Evolutionary conservation across 768 basidiomycete genomes (phyloP).

Genomic region (Dacryopinax spathularia): DNA sequence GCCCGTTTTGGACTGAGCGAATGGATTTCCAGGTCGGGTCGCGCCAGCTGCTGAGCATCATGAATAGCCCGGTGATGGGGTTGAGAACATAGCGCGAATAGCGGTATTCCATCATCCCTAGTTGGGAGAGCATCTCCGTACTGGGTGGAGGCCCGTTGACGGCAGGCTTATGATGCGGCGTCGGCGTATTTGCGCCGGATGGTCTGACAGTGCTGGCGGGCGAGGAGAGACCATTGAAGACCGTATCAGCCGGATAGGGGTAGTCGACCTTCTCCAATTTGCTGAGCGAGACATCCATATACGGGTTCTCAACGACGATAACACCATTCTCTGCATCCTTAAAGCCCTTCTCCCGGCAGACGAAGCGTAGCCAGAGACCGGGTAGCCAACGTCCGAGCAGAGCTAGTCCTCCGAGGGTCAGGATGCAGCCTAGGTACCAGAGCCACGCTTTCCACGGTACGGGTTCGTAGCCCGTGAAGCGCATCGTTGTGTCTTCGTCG

Average conservation of each 20-base stretch:
- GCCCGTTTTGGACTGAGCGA: slow-evolving; percentile 48
- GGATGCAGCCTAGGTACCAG: slow-evolving; percentile 57
- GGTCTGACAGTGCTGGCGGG: slow-evolving; percentile 7
- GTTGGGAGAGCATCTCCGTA: slow-evolving; percentile 31
- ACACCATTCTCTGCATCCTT: slow-evolving; percentile 53
- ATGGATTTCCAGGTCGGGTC: slow-evolving; percentile 58
- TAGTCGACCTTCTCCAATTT: slow-evolving; percentile 54
- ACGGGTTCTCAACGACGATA: slow-evolving; percentile 81
- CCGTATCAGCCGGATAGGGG: slow-evolving; percentile 64
- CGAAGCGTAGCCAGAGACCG: slow-evolving; percentile 76
- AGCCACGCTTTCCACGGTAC: slow-evolving; percentile 43
- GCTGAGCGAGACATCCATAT: slow-evolving; percentile 67
- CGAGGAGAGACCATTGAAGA: slow-evolving; percentile 37
- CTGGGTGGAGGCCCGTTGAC: slow-evolving; percentile 14
- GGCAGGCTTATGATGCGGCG: neutral
- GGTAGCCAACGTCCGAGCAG: slow-evolving; percentile 92
- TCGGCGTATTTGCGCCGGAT: neutral
- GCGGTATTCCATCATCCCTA: slow-evolving; percentile 76
- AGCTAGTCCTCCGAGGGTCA: slow-evolving; percentile 56
- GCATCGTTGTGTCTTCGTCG: slow-evolving; percentile 80
- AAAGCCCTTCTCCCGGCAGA: slow-evolving; percentile 71
- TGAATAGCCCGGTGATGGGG: slow-evolving; percentile 66
- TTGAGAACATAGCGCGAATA: slow-evolving; percentile 85
- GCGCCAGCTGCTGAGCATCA: slow-evolving; percentile 78
- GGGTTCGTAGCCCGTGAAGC: slow-evolving; percentile 74